These are phyloP conservation scores for Fusarium sp. DNA, from an alignment of 2,329 filamentous ascomycete genomes.

Conservation along the genomic window DNA sequence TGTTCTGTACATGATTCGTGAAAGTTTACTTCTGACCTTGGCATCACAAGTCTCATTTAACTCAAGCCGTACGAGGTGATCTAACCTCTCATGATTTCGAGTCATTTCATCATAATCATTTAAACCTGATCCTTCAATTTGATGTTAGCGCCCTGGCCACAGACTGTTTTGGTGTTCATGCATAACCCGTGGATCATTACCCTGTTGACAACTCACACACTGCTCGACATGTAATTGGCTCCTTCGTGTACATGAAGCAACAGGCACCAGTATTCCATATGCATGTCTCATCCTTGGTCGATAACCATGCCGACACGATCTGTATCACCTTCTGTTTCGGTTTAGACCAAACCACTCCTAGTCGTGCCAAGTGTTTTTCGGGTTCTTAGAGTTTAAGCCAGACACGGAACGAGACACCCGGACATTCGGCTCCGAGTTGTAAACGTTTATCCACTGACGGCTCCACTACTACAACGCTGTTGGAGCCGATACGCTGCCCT, in stretches of 20 bases:
- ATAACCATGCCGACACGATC: not conserved
- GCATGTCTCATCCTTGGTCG: not conserved
- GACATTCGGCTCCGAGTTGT: not conserved
- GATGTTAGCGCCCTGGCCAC: not conserved
- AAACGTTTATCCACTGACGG: not conserved
- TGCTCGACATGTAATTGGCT: not conserved
- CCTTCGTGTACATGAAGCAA: not conserved
- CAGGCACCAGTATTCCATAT: not conserved
- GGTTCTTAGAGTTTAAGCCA: not conserved
- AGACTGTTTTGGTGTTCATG: not conserved
- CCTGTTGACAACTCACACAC: not conserved
- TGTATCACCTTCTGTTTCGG: not conserved
- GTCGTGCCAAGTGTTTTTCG: not conserved
- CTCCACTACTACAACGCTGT: not conserved
- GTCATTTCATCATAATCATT: not conserved
- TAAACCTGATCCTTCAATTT: not conserved
- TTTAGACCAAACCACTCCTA: not conserved
- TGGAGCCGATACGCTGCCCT: not conserved
- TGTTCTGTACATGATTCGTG: too few relatives aligned
- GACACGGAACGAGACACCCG: not conserved
- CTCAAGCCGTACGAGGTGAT: accelerated
- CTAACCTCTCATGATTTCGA: not conserved
- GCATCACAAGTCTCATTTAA: accelerated
- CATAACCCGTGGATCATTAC: not conserved
- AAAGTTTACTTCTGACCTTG: too few relatives aligned